These are phyloP conservation scores for Chlamydomonas incerta DNA, from an alignment of 139 green algal species.

Conservation along the genomic window DNA sequence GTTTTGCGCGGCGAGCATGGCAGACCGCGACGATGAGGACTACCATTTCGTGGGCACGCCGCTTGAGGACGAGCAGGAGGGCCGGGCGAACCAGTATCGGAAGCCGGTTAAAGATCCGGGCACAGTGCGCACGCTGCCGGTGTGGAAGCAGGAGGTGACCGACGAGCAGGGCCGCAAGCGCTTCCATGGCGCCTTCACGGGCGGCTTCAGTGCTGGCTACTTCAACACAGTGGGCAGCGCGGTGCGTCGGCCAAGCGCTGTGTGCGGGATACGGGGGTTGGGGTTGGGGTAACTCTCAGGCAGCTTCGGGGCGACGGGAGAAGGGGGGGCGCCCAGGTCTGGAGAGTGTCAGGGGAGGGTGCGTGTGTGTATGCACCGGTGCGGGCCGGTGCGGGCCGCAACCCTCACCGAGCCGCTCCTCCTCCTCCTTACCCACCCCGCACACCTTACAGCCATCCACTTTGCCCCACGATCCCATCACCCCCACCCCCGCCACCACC, in stretches of 20 bases:
- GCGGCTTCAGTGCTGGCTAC: constrained; percentile 93
- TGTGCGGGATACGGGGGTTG: no score
- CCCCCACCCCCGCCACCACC: no score
- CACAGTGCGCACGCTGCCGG: constrained; percentile 31
- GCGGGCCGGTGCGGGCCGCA: no score
- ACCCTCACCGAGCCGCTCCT: no score
- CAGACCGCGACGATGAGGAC: constrained; percentile 65
- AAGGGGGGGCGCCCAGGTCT: no score
- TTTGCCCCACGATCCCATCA: no score
- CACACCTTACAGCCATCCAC: no score
- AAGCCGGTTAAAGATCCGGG: constrained; percentile 59
- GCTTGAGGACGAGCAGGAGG: constrained; percentile 72
- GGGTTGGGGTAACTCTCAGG: background rate
- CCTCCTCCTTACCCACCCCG: no score
- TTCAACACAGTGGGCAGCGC: constrained; percentile 94
- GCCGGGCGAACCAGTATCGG: constrained; percentile 46
- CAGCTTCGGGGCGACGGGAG: no score
- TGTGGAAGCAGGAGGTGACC: constrained; percentile 82
- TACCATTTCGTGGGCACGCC: constrained; percentile 79
- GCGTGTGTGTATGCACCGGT: no score
- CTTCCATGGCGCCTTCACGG: constrained; percentile 98
- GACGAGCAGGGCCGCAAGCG: constrained; percentile 80
- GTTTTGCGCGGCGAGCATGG: background rate
- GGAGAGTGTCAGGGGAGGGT: no score
- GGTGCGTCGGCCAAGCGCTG: no score